These are phyloP conservation scores for Gastrolobium villosum DNA, from an alignment of 306 rosid genomes.

Conservation along the genomic window DNA sequence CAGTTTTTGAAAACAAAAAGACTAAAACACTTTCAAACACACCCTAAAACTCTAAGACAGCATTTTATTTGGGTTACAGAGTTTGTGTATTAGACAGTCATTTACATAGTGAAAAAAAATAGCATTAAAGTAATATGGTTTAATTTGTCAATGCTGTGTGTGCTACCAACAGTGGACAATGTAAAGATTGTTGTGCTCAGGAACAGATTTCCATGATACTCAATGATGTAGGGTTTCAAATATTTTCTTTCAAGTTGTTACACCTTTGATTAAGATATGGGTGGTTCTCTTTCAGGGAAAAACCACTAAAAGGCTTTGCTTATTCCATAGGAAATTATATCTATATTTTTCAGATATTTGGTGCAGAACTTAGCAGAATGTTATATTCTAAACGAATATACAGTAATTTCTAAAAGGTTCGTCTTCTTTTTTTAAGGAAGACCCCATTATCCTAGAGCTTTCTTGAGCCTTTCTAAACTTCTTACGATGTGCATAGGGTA, in stretches of 20 bases:
- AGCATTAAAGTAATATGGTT: background rate
- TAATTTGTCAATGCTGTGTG: background rate
- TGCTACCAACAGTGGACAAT: background rate
- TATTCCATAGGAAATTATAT: background rate
- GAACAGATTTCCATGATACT: conserved; percentile 22
- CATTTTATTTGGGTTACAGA: background rate
- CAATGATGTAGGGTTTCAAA: background rate
- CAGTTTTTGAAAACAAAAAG: no score
- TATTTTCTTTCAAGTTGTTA: background rate
- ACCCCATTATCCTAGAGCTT: background rate
- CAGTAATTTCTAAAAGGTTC: background rate
- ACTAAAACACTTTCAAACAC: no score
- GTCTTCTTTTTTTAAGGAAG: background rate
- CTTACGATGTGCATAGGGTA: no score
- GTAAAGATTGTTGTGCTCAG: background rate
- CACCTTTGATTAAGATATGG: background rate
- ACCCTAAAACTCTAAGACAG: background rate
- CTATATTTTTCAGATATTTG: background rate
- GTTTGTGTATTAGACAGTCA: background rate
- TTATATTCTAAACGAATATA: background rate
- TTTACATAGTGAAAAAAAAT: background rate
- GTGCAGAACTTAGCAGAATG: background rate
- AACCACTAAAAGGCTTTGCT: background rate
- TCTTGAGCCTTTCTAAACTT: no score
- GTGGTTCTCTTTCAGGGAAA: conserved; percentile 5